Evolutionary conservation across 192 early-diverging fungal genomes (phyloP), one percentile per base, ranked within the genome.

Genomic region (Backusella westeae): DNA sequence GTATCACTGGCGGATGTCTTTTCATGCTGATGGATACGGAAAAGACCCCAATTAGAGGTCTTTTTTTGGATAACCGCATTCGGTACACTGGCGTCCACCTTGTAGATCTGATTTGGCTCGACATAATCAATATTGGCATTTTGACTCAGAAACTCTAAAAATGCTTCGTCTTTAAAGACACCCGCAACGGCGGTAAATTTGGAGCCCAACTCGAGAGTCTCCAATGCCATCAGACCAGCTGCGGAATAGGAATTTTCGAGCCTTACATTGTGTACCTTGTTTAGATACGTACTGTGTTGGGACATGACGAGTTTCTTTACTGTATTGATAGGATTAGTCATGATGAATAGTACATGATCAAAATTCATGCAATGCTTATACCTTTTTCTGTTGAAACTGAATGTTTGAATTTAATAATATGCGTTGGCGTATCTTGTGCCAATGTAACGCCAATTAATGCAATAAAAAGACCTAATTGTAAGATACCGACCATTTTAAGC

Each of bases 31-130:
- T 80, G 69, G 19, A 88, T 81, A 36, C 87, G 73, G n/a, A 80
- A 59, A 3, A 91, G 59, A 42, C 89, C 89, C 89, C 89, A 91
- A 32, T 85, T 73, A 2, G 73, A 36, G 9, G 72, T 21, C 8
- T 66, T 12, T 38, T 41, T 49, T 32, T 29, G 15, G 5, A 63
- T 12, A 7, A 29, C 26, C 3, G 56, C 29, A 14, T 15, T 63
- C 0, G 80, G 21, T 26, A 49, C 1, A 21, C 3, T 17, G 46
- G 46, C 46, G n/a, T 49, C 46, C 5, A 49, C 46, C 46, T 75
- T 71, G 36, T 67, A 81, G 21, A 72, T 6, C 19, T 78, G 34
- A 67, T 78, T 78, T 7, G 72, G 41, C 17, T 81, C 80, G 1
- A 81, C 72, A 56, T 81, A 81, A 14, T 81, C 76, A 38, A 81